phyloP scores from a whole-genome alignment of 306 rosid genomes.

The Trifolium dubium region DNA sequence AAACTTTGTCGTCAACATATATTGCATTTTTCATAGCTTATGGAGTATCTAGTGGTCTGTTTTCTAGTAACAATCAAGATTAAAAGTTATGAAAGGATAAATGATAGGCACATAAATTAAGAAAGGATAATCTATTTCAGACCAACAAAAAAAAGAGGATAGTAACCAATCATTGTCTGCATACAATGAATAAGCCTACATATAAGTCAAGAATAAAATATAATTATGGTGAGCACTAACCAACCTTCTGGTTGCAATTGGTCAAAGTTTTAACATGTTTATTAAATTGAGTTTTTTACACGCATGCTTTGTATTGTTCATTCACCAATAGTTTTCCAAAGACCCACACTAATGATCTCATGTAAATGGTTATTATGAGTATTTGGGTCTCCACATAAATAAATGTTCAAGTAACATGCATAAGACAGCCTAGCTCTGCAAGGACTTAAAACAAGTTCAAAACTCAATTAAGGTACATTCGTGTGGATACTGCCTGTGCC shows the following conservation, averaged over 20 bases:
- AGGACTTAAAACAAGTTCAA: neutral
- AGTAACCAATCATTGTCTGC: constrained; percentile 20
- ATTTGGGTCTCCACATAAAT: constrained; percentile 17
- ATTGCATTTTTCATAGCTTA: neutral
- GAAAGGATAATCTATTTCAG: neutral
- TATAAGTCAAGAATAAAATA: constrained; percentile 29
- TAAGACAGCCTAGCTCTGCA: constrained; percentile 38
- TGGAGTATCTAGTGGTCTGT: neutral
- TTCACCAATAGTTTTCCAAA: constrained; percentile 24
- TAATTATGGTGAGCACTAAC: neutral
- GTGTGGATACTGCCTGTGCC: constrained; percentile 4
- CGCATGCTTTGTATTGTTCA: constrained; percentile 12
- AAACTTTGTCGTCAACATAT: neutral
- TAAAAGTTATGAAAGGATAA: constrained; percentile 10
- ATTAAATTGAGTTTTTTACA: constrained; percentile 2
- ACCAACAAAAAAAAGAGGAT: too few relatives aligned
- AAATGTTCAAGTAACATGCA: constrained; percentile 35
- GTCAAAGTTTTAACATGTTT: constrained; percentile 13
- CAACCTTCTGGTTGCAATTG: neutral
- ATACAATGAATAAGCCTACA: constrained; percentile 9
- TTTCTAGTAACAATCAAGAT: neutral
- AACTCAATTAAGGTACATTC: constrained; percentile 1
- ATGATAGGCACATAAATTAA: neutral
- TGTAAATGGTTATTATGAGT: constrained; percentile 9
- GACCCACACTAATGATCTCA: constrained; percentile 10